These are phyloP conservation scores for Petunia axillaris DNA, from an alignment of 257 asterid genomes.

Conservation along the genomic window DNA sequence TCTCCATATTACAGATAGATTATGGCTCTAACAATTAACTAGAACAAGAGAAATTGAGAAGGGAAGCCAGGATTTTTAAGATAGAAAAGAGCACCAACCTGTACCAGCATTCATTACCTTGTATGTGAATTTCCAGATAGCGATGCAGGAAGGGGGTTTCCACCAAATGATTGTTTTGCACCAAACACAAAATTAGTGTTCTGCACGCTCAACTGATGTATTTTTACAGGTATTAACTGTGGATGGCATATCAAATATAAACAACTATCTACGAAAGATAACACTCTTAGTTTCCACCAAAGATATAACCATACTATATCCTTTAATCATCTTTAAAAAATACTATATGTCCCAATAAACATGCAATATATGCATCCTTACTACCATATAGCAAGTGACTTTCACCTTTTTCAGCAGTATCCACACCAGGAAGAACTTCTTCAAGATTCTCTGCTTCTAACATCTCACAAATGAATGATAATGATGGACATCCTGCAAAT, in stretches of 20 bases:
- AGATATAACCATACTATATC: not conserved
- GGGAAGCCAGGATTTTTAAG: not conserved
- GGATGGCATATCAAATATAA: not conserved
- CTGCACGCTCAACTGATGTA: no score
- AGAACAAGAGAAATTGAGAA: not conserved
- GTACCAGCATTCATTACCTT: not conserved
- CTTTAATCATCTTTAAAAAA: not conserved
- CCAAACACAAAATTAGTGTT: no score
- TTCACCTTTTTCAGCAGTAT: slow-evolving; percentile 69
- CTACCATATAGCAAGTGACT: not conserved
- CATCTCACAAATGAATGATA: slow-evolving; percentile 85
- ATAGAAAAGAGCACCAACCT: not conserved
- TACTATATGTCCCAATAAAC: not conserved
- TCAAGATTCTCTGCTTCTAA: slow-evolving; percentile 65
- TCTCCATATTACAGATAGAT: not conserved
- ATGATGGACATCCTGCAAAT: slow-evolving; percentile 61
- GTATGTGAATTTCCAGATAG: not conserved
- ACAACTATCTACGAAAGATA: not conserved
- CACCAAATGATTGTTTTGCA: no score
- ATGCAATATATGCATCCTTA: slow-evolving; percentile 14
- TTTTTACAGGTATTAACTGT: not conserved
- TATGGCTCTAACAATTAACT: not conserved
- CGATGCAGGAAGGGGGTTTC: not conserved
- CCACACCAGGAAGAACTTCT: slow-evolving; percentile 80
- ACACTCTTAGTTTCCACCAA: not conserved